Base-by-base conservation (phyloP, 164 flowering plant species). In the Annona cherimola region DNA sequence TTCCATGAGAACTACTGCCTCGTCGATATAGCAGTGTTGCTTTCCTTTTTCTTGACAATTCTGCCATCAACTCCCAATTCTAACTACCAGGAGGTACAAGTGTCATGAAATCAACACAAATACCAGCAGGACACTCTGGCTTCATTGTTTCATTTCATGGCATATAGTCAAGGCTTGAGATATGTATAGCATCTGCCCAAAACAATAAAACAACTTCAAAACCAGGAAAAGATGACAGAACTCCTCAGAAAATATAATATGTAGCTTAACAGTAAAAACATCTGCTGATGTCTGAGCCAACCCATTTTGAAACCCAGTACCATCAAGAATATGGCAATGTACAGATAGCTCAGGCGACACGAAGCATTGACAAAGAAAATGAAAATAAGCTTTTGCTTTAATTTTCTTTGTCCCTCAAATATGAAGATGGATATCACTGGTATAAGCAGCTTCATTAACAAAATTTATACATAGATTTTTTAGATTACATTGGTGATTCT, bases 41-140 rank as follows among this genome's bases (percentile, higher is more conserved):
- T 76, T 83, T 83, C 69, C 83, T 75, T 75, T 83, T 83, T 50
- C 79, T 73, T 42, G 77, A 64, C 19, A 75, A 62, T 16, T 66
- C 75, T 8, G 40, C 61, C 69, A 68, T 45, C 72, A 71, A 71
- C 61, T 73, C 68, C 35, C 18, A 39, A 66, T 40, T 63, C 64
- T 63, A 61, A 70, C 67, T 73, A 75, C 67, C 76, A 63, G 62
- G 66, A 66, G 80, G 61, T 44, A 59, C 42, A 26, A 63, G 63
- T 57, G 61, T 61, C 69, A 35, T 72, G 69, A 69, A 66, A 39
- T 64, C 73, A 62, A 71, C 11, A 69, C 19, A 20, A 73, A n/a
- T n/a, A 60, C 42, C 45, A 59, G 45, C 68, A 73, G 69, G 61
- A 77, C 61, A 18, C 40, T 59, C 55, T 35, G 64, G 8, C 20